Conservation (phyloP, 345 rosid genomes). For the Eucalyptus guilfoylei region DNA sequence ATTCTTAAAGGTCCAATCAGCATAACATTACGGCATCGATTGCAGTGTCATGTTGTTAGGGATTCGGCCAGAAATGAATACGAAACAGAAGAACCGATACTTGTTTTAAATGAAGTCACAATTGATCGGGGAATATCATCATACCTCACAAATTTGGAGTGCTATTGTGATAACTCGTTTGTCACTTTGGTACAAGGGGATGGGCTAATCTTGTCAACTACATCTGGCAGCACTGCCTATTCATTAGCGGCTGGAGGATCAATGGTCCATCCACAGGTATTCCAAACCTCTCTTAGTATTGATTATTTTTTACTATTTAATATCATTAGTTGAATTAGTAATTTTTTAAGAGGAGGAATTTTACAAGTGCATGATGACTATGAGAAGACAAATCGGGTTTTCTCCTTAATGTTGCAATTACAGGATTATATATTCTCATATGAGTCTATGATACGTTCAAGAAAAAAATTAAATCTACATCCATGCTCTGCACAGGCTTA, state of each 20-base stretch:
- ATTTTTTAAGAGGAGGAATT: background rate
- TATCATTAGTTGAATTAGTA: background rate
- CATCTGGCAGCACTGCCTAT: conserved; percentile 99
- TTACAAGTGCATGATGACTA: background rate
- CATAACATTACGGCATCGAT: conserved; percentile 82
- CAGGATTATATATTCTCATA: background rate
- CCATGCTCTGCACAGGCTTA: background rate
- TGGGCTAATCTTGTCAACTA: conserved; percentile 86
- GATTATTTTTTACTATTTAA: background rate
- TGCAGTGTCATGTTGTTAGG: conserved; percentile 78
- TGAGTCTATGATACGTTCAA: background rate
- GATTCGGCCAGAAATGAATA: conserved; percentile 65
- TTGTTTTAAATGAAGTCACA: conserved; percentile 96
- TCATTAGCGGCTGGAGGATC: conserved; percentile 99
- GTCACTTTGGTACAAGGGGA: conserved; percentile 99
- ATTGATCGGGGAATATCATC: conserved; percentile 97
- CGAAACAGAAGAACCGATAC: conserved; percentile 65
- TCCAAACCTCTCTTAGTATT: background rate
- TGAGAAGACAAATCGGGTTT: background rate
- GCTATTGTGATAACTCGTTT: conserved; percentile 87
- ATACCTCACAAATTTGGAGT: conserved; percentile 91
- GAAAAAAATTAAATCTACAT: background rate
- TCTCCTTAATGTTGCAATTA: background rate
- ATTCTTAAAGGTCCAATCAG: conserved; percentile 81
- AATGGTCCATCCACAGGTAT: conserved; percentile 99